These are phyloP conservation scores for Xylaria sp. DNA, from an alignment of 2,329 filamentous ascomycete genomes.

Conservation along the genomic window DNA sequence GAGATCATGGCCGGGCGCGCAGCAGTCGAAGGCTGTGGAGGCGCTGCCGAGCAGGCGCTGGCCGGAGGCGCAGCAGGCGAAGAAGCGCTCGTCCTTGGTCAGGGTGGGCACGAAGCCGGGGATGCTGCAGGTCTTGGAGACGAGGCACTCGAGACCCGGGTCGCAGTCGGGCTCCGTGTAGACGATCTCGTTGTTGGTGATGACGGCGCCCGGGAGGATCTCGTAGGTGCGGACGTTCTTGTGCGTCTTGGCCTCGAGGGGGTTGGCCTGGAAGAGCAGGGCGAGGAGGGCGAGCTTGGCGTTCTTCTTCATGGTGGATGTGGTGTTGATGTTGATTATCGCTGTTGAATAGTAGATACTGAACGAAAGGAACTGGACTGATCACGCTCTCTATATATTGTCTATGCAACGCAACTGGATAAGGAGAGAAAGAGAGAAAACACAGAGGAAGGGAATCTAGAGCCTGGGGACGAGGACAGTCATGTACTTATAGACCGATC, in stretches of 20 bases:
- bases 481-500: too few species aligned
- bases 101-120: slow-evolving; percentile 6
- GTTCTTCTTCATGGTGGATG: slow-evolving; percentile 11
- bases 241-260: slow-evolving; percentile 4
- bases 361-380: not conserved
- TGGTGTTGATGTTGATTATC: not conserved
- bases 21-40: slow-evolving; percentile 16
- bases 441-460: too few species aligned
- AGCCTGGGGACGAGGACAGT: too few species aligned
- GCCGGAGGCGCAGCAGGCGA: slow-evolving; percentile 13
- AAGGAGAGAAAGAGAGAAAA: too few species aligned
- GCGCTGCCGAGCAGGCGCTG: slow-evolving; percentile 13
- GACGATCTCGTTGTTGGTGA: slow-evolving; percentile 10
- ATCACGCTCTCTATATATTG: too few species aligned
- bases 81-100: slow-evolving; percentile 13
- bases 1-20: slow-evolving; percentile 13
- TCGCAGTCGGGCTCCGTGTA: slow-evolving; percentile 11
- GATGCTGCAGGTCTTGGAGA: slow-evolving; percentile 7
- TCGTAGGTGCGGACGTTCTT: slow-evolving; percentile 15
- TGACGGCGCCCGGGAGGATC: slow-evolving; percentile 4
- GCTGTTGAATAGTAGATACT: not conserved
- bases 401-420: too few species aligned
- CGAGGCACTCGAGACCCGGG: slow-evolving; percentile 5
- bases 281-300: slow-evolving; percentile 2
- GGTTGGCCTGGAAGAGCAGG: slow-evolving; percentile 3